Percentiles rank a stretch among this genome's conserved stretches.
These are phyloP conservation scores for Telfairia occidentalis DNA, from an alignment of 331 rosid species.

Conservation along the genomic window DNA sequence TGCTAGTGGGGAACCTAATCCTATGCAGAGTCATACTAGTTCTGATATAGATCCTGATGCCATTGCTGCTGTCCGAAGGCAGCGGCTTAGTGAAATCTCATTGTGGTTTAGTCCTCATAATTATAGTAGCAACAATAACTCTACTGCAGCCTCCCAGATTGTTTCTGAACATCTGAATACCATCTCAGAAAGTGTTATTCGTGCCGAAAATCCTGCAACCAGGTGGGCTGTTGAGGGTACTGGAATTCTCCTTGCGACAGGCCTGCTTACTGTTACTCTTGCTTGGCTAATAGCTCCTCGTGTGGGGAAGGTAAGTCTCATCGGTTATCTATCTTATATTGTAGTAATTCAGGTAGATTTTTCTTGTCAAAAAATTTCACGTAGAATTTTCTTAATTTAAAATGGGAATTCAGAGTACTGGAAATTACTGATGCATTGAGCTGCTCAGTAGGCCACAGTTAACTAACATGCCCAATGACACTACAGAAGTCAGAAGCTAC, in stretches of 20 bases:
- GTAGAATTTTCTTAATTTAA: neutral
- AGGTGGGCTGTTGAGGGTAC: slow-evolving; percentile 92
- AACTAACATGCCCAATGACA: neutral
- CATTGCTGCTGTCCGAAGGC: slow-evolving; percentile 89
- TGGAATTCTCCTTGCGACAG: slow-evolving; percentile 92
- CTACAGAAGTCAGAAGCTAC: neutral
- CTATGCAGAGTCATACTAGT: slow-evolving; percentile 29
- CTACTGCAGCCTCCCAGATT: slow-evolving; percentile 44
- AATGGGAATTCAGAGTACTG: neutral
- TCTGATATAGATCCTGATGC: slow-evolving; percentile 82
- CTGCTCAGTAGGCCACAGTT: neutral
- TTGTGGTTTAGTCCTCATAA: slow-evolving; percentile 75
- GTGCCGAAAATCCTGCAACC: slow-evolving; percentile 56
- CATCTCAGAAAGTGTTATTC: slow-evolving; percentile 38
- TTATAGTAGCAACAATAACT: slow-evolving; percentile 29
- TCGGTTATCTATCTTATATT: slow-evolving; percentile 8
- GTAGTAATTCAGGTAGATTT: neutral
- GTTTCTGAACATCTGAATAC: slow-evolving; percentile 48
- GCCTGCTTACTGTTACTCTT: slow-evolving; percentile 81
- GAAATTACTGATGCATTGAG: neutral
- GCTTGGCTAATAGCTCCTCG: slow-evolving; percentile 97
- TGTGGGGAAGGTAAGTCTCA: slow-evolving; percentile 66
- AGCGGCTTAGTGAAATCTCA: slow-evolving; percentile 75
- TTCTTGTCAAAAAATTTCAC: neutral
- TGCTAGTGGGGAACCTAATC: slow-evolving; percentile 54